Base-by-base conservation (phyloP, 169 alveolate species). In the Eimeria acervulina region DNA sequence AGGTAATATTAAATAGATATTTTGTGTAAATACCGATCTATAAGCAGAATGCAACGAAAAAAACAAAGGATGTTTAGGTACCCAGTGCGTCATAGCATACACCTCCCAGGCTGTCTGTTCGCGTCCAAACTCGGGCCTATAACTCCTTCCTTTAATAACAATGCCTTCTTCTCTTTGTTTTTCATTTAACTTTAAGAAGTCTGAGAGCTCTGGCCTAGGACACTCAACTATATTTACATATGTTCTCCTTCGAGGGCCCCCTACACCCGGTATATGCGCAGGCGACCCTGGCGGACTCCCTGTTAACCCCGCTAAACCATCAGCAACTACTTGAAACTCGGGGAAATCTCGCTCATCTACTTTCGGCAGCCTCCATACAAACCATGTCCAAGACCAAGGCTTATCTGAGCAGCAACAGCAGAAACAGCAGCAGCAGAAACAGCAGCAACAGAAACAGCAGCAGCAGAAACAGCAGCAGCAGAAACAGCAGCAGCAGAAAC, bases 331-430 rank as follows among this genome's bases (percentile, higher is more conserved):
- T 7, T 36, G 66, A 33, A 90, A 90, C 90, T 90, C 95, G n/a
- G 76, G 81, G 33, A 70, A 90, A 15, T 23, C 21, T 26, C 17
- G 1, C 63, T 90, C 95, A 23, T 90, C 95, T 38, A 90, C 40
- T 8, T 6, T 31, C 31, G 95, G 95, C 44, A 90, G 55, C 31
- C 40, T 8, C 90, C 38, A 21, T 42, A 52, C 8, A 52, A 7
- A 90, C 61, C 59, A 72, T 2, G 36, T 1, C 95, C 95, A 90
- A 19, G 95, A 74, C 31, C 4, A 33, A 12, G 95, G 95, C 63
- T 90, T 70, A 66, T 59, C 95, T 90, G 90, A 17, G 51, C 17
- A 47, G 5, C 5, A 7, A 47, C 55, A 47, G 12, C 55, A 47
- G 5, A 47, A 7, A 47, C 55, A n/a, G n/a, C n/a, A n/a, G n/a